These are phyloP conservation scores for Torulaspora pretoriensis DNA, from an alignment of 1,139 yeast species.

Conservation along the genomic window DNA sequence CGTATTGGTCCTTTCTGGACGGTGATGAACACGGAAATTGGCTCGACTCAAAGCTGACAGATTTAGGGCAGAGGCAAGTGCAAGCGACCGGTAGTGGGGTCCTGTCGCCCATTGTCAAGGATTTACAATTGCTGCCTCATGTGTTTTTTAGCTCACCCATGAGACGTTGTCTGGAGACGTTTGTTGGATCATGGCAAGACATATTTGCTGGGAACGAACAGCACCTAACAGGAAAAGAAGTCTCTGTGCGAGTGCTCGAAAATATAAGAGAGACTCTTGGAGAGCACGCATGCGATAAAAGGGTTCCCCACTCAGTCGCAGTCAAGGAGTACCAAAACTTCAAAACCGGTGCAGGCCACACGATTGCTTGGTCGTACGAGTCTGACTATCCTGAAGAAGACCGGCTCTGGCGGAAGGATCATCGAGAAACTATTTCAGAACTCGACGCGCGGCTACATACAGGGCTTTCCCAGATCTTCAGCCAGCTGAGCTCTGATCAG, in stretches of 20 bases:
- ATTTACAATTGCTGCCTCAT: constrained; percentile 49
- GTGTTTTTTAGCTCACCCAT: constrained; percentile 61
- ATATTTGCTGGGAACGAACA: constrained; percentile 30
- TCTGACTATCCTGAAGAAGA: constrained; percentile 48
- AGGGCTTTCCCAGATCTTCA: constrained; percentile 38
- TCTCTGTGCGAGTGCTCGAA: constrained; percentile 42
- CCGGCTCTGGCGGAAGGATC: constrained; percentile 39
- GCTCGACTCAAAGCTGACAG: constrained; percentile 45
- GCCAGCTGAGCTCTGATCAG: constrained; percentile 35
- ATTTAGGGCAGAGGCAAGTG: constrained; percentile 53
- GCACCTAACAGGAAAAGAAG: background rate
- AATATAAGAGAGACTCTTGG: constrained; percentile 66
- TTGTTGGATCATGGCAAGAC: constrained; percentile 55
- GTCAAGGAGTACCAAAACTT: constrained; percentile 23
- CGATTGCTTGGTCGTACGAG: constrained; percentile 43
- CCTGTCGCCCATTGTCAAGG: constrained; percentile 43
- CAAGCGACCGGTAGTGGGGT: constrained; percentile 43
- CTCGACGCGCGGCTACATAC: constrained; percentile 48
- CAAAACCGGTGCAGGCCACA: constrained; percentile 16
- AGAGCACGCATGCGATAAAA: constrained; percentile 60
- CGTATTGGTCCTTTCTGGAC: constrained; percentile 52
- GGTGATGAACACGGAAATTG: constrained; percentile 32
- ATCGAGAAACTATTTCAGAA: constrained; percentile 46
- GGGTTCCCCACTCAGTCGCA: constrained; percentile 36
- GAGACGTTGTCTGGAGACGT: constrained; percentile 57